phyloP scores from a whole-genome alignment of 768 basidiomycete genomes.

The Panaeolus cyanescens region DNA sequence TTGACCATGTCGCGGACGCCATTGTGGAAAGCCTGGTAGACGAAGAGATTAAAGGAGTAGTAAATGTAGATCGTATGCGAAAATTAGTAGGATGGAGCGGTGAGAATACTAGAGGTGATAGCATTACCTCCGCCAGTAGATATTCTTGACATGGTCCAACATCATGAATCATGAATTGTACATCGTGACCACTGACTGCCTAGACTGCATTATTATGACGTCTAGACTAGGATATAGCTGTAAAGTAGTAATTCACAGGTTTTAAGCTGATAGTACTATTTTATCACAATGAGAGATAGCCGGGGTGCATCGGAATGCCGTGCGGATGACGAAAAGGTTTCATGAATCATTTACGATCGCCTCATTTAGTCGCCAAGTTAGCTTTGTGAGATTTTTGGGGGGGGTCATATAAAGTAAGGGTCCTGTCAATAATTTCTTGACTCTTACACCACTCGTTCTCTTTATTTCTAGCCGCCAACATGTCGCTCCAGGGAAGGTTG shows the following conservation, averaged over 20 bases:
- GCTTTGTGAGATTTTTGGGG: slow-evolving; percentile 1
- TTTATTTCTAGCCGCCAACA: slow-evolving; percentile 5
- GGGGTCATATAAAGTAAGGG: slow-evolving; percentile 1
- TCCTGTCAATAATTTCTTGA: slow-evolving; percentile 6
- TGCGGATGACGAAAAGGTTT: background rate
- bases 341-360: background rate
- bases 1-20: slow-evolving; percentile 92
- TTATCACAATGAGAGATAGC: background rate
- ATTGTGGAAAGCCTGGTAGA: slow-evolving; percentile 65
- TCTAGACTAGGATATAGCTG: background rate
- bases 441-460: slow-evolving; percentile 2
- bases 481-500: slow-evolving; percentile 18
- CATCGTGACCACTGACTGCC: background rate
- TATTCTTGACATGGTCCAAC: background rate
- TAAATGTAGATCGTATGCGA: slow-evolving; percentile 75
- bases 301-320: slow-evolving; percentile 7
- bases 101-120: slow-evolving; percentile 10
- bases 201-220: background rate
- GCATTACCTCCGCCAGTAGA: background rate
- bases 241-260: slow-evolving; percentile 4
- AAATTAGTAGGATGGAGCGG: slow-evolving; percentile 68
- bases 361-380: slow-evolving; percentile 2
- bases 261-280: background rate
- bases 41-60: slow-evolving; percentile 58
- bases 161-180: background rate